Evolutionary conservation across 305 asterid genomes (phyloP).

Genomic region (Fraxinus baroniana): DNA sequence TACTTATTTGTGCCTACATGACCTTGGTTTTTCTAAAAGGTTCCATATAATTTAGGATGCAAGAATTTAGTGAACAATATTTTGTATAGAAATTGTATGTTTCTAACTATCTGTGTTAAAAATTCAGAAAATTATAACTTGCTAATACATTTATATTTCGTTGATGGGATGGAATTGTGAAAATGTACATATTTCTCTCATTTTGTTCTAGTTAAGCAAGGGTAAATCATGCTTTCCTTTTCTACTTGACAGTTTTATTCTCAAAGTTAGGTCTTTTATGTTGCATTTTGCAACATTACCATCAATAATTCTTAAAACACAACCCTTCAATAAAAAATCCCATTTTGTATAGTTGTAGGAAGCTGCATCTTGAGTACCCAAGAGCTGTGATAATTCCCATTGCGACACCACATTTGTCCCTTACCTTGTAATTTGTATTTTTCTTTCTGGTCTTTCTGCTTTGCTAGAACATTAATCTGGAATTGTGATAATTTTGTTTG

Average conservation of each 20-base stretch:
- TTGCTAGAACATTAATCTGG: background rate
- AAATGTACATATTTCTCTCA: background rate
- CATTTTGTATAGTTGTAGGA: background rate
- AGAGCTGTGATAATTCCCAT: background rate
- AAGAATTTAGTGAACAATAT: background rate
- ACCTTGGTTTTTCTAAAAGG: background rate
- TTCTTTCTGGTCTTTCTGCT: background rate
- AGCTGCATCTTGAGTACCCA: conserved; percentile 17
- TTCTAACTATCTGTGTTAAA: background rate
- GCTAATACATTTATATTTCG: background rate
- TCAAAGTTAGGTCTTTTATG: background rate
- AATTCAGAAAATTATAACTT: background rate
- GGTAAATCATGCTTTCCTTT: conserved; percentile 10
- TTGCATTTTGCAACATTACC: background rate
- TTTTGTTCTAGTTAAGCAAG: background rate
- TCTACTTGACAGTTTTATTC: background rate
- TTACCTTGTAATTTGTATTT: background rate
- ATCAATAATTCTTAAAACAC: background rate
- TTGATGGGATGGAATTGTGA: background rate
- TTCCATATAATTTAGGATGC: conserved; percentile 3
- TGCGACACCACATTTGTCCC: background rate
- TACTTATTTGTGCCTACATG: background rate
- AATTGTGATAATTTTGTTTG: background rate
- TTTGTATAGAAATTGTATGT: background rate
- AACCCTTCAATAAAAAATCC: background rate